Base-by-base conservation (phyloP, 108 stramenopile species). In the Bacterosira constricta region DNA sequence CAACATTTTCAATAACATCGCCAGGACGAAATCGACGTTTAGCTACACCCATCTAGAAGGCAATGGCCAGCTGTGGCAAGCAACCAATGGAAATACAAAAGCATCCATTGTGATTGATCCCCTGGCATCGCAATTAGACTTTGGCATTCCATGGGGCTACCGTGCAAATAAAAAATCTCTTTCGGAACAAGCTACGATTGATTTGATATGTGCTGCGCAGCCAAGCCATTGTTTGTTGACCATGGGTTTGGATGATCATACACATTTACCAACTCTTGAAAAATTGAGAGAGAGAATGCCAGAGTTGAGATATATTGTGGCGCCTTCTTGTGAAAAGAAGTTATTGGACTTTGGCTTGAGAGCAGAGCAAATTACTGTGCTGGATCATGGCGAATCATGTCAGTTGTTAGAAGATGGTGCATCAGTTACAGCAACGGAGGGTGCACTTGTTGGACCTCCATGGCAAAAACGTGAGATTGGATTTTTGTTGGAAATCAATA, bases 221-320 rank as follows among this genome's bases (percentile, higher is more conserved):
- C 77, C 79, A 13, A 69, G 60, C 8, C 67, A 80, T 21, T 80
- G 79, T 36, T 36, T 84, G 8, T 41, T 85, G 12, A 83, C 79
- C 6, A 82, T 83, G 78, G 85, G 85, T 11, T 59, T 85, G 37
- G 85, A 85, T 47, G 85, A 85, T 76, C 85, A 85, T 32, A 63
- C 81, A 15, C 85, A 85, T 37, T 25, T 55, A 2, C 78, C 63
- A 6, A 85, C 85, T 9, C 39, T 85, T 20, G 45, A 15, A 20
- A 76, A 76, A 50, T 50, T 85, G 63, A 46, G 23, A 12, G 46
- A 66, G 0, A 30, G 37, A 12, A 27, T 75, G 5, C 65, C 71
- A 4, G 60, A 58, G 9, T 21, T 65, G 59, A 53, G 58, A 21
- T 75, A 55, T 47, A 46, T 81, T 18, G 59, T 75, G 4, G 73